Evolutionary conservation across 805 yeast genomes (phyloP), one percentile per base, ranked within the genome.

Genomic region (Wickerhamomyces tratensis): DNA sequence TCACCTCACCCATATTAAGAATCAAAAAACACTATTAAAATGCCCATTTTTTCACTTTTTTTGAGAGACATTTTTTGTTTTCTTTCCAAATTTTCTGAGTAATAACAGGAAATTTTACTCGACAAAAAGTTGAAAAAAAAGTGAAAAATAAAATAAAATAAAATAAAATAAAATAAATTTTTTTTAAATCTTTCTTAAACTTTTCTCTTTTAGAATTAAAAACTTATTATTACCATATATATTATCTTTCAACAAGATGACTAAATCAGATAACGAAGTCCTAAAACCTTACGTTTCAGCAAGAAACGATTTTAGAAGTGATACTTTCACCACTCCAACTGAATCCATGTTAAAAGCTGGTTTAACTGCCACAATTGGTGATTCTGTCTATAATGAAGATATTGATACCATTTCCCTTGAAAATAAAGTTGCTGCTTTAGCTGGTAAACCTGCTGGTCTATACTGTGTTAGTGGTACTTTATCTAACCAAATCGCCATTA

Each of bases 301-400:
- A 15, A 45, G 57, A 26, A 72, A 72, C 54, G 77, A 73, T 49
- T 65, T 73, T 46, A 67, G 77, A 55, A 71, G 88, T 54, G 96
- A 86, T 57, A 87, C 95, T 3, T 85, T 86, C 70, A 86, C 95
- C 6, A 81, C 82, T 27, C 95, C 95, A 25, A 77, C 93, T 2
- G 63, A 67, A 33, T 68, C 75, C 36, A 85, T 86, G 91, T 57
- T 81, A 33, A 68, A 72, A 39, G 76, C 86, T 41, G 75, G 74
- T 41, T 40, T 65, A 27, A 49, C 58, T 12, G 76, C 84, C 36
- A 63, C 86, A 4, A 68, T 74, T 39, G 95, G 95, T 35, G 96
- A 86, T 55, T 74, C 88, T 11, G 95, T 87, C 25, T 86, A 86
- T 64, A 71, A 75, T 47, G 95, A 86, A 58, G 96, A 86, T 59